Conservation (phyloP, 345 rosid species). For the Salix purpurea region DNA sequence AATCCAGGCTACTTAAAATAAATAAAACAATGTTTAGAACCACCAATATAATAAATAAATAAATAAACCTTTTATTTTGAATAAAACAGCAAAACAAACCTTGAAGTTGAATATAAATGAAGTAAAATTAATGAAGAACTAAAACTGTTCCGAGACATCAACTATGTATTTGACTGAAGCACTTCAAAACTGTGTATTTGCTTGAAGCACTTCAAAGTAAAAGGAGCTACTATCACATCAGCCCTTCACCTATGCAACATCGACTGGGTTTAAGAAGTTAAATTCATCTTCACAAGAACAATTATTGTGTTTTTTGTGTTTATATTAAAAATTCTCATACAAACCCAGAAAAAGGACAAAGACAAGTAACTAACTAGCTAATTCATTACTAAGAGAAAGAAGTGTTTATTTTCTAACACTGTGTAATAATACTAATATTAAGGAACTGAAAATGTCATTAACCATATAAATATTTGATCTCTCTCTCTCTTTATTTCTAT, state of each 20-base stretch:
- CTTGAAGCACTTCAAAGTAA: neutral
- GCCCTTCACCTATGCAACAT: neutral
- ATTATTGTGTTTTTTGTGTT: neutral
- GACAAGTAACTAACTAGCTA: too few relatives aligned
- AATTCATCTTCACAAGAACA: neutral
- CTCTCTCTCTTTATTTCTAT: neutral
- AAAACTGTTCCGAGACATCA: constrained; percentile 34
- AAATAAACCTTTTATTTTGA: neutral
- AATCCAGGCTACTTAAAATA: neutral
- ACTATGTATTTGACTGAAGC: neutral
- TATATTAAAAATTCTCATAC: neutral
- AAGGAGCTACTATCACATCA: neutral
- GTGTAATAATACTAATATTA: too few relatives aligned
- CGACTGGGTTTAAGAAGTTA: neutral
- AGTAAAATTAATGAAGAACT: constrained; percentile 36
- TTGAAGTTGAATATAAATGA: constrained; percentile 30
- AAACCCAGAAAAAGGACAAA: neutral
- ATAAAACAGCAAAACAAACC: constrained; percentile 30
- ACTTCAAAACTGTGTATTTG: neutral
- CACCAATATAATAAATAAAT: neutral
- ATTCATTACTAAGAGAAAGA: neutral
- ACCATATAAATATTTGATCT: too few relatives aligned
- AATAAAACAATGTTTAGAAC: neutral
- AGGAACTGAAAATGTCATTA: neutral
- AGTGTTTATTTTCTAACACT: neutral